Percentiles rank a stretch among this genome's conserved stretches.
These are phyloP conservation scores for Vaccinium vitisidaea DNA, from an alignment of 148 eudicot genomes.

Conservation along the genomic window DNA sequence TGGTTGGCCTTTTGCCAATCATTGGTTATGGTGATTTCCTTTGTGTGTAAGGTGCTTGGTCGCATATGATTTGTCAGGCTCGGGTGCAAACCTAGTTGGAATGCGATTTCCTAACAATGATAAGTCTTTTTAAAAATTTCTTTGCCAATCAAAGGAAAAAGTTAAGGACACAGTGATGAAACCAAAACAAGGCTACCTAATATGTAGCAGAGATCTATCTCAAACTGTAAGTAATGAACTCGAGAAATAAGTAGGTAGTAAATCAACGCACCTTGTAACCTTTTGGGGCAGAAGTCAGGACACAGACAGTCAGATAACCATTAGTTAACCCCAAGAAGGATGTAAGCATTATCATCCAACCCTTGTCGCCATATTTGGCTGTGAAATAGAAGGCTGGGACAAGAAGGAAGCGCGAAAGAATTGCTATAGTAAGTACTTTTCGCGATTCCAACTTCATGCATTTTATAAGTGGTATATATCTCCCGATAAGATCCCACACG, in stretches of 20 bases:
- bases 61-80: background rate
- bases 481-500: conserved; percentile 45
- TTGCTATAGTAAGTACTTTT: conserved; percentile 26
- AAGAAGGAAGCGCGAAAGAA: conserved; percentile 34
- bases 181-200: background rate
- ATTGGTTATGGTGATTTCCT: background rate
- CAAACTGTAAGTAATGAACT: background rate
- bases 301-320: conserved; percentile 50
- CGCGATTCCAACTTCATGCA: conserved; percentile 43
- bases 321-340: conserved; percentile 44
- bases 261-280: background rate
- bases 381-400: conserved; percentile 54
- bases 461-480: conserved; percentile 41
- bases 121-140: background rate
- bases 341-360: conserved; percentile 52
- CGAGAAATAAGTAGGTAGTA: background rate
- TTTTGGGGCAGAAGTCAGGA: conserved; percentile 10
- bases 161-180: background rate
- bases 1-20: background rate
- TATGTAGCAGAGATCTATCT: background rate
- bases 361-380: conserved; percentile 43
- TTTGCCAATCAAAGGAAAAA: background rate
- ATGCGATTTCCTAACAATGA: too few species aligned
- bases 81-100: background rate
- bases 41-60: background rate